Percentiles rank a stretch among this genome's conserved stretches.
These are phyloP conservation scores for Neurospora sp. DNA, from an alignment of 495 filamentous ascomycete species.

Conservation along the genomic window DNA sequence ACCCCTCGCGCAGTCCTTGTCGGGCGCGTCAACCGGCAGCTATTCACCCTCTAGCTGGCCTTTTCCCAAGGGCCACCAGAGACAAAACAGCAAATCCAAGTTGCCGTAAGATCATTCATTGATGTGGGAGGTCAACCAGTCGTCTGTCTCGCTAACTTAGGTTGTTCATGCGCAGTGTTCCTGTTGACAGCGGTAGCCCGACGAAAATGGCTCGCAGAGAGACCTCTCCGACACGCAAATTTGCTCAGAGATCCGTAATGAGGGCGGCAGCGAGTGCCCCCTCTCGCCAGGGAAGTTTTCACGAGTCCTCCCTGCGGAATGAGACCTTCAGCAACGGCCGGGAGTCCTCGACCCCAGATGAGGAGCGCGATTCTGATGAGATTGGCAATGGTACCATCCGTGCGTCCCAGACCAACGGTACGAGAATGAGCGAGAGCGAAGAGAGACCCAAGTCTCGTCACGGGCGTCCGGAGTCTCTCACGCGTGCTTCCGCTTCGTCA, in stretches of 20 bases:
- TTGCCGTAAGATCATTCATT: background rate
- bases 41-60: slow-evolving; percentile 11
- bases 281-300: background rate
- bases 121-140: background rate
- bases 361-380: background rate
- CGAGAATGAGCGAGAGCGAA: background rate
- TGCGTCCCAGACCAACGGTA: background rate
- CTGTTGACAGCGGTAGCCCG: background rate
- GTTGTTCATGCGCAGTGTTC: background rate
- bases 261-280: background rate
- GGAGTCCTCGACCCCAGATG: background rate
- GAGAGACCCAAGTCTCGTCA: background rate
- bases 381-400: background rate
- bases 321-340: background rate
- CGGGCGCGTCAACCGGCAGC: slow-evolving; percentile 21
- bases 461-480: background rate
- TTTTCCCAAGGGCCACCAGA: slow-evolving; percentile 4
- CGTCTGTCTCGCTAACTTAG: background rate
- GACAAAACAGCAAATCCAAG: background rate
- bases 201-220: background rate
- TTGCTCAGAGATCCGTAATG: background rate
- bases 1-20: background rate
- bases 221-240: background rate
- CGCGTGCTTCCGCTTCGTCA: background rate
- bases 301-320: background rate